Conservation (phyloP, 2,329 filamentous ascomycete genomes). For the Sclerotinia sclerotiorum region DNA sequence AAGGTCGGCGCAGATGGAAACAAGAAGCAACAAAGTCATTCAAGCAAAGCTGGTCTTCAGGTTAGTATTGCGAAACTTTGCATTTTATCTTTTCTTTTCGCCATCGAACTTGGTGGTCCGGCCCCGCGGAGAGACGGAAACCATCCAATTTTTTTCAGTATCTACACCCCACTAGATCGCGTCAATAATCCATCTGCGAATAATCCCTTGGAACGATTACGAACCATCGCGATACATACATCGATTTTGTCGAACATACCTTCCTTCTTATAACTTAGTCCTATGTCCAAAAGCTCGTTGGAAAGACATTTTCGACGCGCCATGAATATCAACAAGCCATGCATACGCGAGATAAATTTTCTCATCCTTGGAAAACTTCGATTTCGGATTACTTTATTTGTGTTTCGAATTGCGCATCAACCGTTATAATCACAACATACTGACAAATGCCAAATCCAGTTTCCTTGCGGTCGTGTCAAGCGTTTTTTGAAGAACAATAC, state of each 20-base stretch:
- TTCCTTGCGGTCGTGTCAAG: conserved; percentile 99
- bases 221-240: background rate
- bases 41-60: conserved; percentile 42
- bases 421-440: conserved; percentile 24
- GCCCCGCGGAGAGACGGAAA: conserved; percentile 14
- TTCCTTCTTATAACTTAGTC: background rate
- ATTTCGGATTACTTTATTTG: conserved; percentile 1
- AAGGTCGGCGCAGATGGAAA: conserved; percentile 40
- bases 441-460: conserved; percentile 57
- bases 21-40: conserved; percentile 43
- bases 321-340: conserved; percentile 31
- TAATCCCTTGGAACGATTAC: conserved; percentile 10
- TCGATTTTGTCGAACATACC: background rate
- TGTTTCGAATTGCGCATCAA: background rate
- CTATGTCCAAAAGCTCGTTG: background rate
- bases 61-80: conserved; percentile 35
- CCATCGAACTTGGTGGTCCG: background rate
- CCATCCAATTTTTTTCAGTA: conserved; percentile 24
- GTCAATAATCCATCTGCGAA: conserved; percentile 30
- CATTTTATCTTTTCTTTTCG: background rate
- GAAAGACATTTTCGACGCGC: conserved; percentile 30
- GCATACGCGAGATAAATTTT: conserved; percentile 19
- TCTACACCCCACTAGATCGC: conserved; percentile 38
- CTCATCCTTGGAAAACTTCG: conserved; percentile 9
- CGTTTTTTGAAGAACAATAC: conserved; percentile 99